Evolutionary conservation across 2,329 filamentous ascomycete species (phyloP).

Genomic region (Elsinoe ampelina): DNA sequence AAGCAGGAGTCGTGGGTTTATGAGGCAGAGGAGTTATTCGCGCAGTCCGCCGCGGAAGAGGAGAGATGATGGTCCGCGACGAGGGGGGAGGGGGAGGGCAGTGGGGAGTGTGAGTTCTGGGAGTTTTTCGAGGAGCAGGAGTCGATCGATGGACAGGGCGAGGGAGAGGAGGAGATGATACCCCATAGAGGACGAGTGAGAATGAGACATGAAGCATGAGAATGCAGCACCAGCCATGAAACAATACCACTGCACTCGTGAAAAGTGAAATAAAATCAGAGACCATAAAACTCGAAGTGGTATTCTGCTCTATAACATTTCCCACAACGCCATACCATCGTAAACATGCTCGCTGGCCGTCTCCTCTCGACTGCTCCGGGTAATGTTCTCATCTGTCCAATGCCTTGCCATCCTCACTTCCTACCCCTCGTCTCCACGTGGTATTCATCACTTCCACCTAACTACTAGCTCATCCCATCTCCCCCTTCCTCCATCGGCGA

Average conservation of each 20-base stretch:
- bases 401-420: neutral
- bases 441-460: too few species aligned
- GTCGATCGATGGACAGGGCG: constrained; percentile 29
- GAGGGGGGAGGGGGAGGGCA: constrained; percentile 19
- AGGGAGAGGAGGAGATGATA: constrained; percentile 21
- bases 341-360: neutral
- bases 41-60: constrained; percentile 23
- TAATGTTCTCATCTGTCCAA: neutral
- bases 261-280: too few species aligned
- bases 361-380: too few species aligned
- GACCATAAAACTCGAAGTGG: neutral
- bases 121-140: constrained; percentile 24
- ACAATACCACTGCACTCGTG: too few species aligned
- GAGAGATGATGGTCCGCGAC: constrained; percentile 15
- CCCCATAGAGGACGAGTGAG: too few species aligned
- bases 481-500: too few species aligned
- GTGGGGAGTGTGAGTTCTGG: constrained; percentile 28
- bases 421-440: neutral
- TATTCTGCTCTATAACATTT: neutral
- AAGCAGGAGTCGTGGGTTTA: constrained; percentile 14
- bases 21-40: constrained; percentile 14
- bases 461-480: too few species aligned
- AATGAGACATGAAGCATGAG: too few species aligned
- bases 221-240: too few species aligned
- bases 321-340: neutral